Evolutionary conservation across 192 early-diverging fungal genomes (phyloP).

Genomic region (Gigaspora rosea): DNA sequence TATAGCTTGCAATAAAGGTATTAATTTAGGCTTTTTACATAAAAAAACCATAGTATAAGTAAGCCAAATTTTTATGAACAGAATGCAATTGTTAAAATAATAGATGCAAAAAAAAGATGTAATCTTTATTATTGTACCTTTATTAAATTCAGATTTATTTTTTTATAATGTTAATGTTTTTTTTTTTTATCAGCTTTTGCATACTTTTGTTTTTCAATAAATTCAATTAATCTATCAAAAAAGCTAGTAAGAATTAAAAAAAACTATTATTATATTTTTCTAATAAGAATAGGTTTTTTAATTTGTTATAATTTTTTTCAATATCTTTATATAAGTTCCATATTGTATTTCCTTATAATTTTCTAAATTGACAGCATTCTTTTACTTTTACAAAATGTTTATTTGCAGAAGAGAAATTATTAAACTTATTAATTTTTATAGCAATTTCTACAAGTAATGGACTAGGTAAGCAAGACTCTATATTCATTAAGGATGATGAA

Average conservation of each 20-base stretch:
- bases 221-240: too few species aligned
- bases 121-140: neutral
- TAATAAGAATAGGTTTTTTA: neutral
- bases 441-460: too few species aligned
- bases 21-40: neutral
- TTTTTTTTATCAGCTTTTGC: neutral
- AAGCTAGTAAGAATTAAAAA: neutral
- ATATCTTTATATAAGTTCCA: too few species aligned
- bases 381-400: too few species aligned
- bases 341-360: too few species aligned
- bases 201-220: neutral
- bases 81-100: neutral
- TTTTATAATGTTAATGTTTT: neutral
- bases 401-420: too few species aligned
- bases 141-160: neutral
- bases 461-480: too few species aligned
- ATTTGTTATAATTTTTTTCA: too few species aligned
- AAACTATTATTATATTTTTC: neutral
- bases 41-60: neutral
- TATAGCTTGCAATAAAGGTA: neutral
- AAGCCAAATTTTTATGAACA: conserved; percentile 1
- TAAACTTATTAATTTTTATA: too few species aligned
- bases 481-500: too few species aligned
- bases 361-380: too few species aligned
- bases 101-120: conserved; percentile 1